Percentiles rank a stretch among this genome's conserved stretches.
phyloP scores from a whole-genome alignment of 139 green algal species.

The Tetraselmis chui region DNA sequence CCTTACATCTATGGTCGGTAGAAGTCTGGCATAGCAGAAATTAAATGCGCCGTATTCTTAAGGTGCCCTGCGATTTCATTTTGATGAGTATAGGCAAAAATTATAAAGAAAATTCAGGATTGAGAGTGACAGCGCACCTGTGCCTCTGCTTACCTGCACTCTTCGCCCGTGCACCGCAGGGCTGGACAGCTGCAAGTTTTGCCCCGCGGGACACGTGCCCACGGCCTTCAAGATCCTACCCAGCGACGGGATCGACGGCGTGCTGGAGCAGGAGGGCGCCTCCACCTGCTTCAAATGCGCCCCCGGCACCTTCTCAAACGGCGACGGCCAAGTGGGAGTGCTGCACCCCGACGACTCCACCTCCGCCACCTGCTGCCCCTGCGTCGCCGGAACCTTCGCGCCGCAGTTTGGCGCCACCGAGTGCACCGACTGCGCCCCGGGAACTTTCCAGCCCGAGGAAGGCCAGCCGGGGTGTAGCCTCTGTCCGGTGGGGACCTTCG shows the following conservation, averaged over 20 bases:
- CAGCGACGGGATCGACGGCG: constrained; percentile 20
- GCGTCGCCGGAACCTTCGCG: constrained; percentile 16
- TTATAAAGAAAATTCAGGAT: neutral
- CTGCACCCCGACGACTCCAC: constrained; percentile 3
- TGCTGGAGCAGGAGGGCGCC: constrained; percentile 13
- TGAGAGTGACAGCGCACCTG: neutral
- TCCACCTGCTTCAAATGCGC: constrained; percentile 11
- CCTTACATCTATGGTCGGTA: no score
- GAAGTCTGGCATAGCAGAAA: no score
- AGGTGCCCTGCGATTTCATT: no score
- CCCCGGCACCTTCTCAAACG: constrained; percentile 13
- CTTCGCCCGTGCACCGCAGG: no score
- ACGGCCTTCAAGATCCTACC: neutral
- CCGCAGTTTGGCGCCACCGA: neutral
- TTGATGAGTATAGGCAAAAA: neutral
- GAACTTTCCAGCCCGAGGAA: constrained; percentile 16
- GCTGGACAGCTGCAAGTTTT: neutral
- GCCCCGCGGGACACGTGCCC: neutral
- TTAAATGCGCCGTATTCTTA: no score
- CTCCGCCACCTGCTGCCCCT: constrained; percentile 12
- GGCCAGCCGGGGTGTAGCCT: constrained; percentile 4
- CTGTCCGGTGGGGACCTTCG: constrained; percentile 16
- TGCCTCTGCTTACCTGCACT: neutral
- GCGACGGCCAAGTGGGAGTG: constrained; percentile 15
- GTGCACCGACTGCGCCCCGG: constrained; percentile 17